phyloP scores from a whole-genome alignment of 225 moss, liverwort and hornwort species.

The Polytrichum formosum region DNA sequence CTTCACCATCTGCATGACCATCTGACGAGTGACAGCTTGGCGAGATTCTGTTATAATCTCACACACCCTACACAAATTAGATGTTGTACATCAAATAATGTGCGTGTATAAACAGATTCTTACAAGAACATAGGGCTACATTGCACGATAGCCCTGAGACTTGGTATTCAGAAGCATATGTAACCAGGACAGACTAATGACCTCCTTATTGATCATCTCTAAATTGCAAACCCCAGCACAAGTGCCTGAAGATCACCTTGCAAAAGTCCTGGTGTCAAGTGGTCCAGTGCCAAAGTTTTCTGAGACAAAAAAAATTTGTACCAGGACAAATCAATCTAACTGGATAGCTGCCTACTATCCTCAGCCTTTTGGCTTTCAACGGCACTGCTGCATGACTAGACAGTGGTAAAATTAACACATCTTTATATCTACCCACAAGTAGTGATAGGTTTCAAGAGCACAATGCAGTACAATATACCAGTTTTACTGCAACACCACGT shows the following conservation, averaged over 20 bases:
- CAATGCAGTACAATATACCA: too few species aligned
- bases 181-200: too few species aligned
- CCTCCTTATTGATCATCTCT: too few species aligned
- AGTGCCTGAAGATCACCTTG: constrained; percentile 22
- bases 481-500: too few species aligned
- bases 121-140: too few species aligned
- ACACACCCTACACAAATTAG: constrained; percentile 24
- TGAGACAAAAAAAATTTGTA: constrained; percentile 3
- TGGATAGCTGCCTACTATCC: not conserved
- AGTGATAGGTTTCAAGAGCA: not conserved
- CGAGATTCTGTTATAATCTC: constrained; percentile 21
- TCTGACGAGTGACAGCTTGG: constrained; percentile 18
- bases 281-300: constrained; percentile 7
- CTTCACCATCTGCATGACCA: constrained; percentile 16
- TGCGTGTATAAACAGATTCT: too few species aligned
- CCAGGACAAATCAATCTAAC: not conserved
- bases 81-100: not conserved
- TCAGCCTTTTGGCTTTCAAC: not conserved
- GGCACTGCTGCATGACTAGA: not conserved
- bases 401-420: not conserved
- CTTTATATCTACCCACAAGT: not conserved
- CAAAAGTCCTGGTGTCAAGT: not conserved
- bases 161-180: too few species aligned
- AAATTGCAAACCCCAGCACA: too few species aligned
- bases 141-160: not conserved